Evolutionary conservation across 768 basidiomycete species (phyloP).

Genomic region (Leccinum uliginosum): DNA sequence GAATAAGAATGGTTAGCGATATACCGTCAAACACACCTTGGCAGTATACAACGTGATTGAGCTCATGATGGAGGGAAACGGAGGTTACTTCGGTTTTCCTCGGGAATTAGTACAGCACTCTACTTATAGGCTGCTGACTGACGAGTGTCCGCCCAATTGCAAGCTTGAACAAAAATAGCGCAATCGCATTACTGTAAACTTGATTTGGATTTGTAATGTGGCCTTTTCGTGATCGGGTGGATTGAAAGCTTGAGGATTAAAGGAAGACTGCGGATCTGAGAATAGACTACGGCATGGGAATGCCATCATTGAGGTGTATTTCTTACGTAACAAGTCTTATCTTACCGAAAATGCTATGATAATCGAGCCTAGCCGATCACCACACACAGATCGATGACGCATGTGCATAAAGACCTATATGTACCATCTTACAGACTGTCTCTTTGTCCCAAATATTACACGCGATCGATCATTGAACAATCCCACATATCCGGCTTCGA

Average conservation of each 20-base stretch:
- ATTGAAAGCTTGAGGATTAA: too few species aligned
- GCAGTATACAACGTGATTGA: constrained; percentile 45
- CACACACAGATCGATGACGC: constrained; percentile 3
- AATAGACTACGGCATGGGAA: background rate
- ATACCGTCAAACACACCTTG: constrained; percentile 31
- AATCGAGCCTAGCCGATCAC: too few species aligned
- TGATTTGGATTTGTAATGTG: background rate
- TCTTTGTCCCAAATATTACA: too few species aligned
- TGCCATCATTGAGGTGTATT: background rate
- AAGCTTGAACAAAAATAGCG: background rate
- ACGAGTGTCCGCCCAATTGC: background rate
- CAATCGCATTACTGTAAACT: background rate
- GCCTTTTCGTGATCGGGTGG: background rate
- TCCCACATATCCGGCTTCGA: too few species aligned
- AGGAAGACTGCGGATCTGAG: too few species aligned
- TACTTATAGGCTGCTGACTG: constrained; percentile 2
- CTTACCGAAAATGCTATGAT: too few species aligned
- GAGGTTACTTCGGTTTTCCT: background rate
- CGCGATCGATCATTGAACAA: too few species aligned
- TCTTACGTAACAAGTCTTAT: background rate
- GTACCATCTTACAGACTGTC: too few species aligned
- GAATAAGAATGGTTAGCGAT: background rate
- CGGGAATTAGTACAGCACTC: background rate
- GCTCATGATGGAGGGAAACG: constrained; percentile 3
- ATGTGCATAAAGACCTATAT: too few species aligned